phyloP scores from a whole-genome alignment of 164 flowering plant genomes.

The Stephania cephalantha region DNA sequence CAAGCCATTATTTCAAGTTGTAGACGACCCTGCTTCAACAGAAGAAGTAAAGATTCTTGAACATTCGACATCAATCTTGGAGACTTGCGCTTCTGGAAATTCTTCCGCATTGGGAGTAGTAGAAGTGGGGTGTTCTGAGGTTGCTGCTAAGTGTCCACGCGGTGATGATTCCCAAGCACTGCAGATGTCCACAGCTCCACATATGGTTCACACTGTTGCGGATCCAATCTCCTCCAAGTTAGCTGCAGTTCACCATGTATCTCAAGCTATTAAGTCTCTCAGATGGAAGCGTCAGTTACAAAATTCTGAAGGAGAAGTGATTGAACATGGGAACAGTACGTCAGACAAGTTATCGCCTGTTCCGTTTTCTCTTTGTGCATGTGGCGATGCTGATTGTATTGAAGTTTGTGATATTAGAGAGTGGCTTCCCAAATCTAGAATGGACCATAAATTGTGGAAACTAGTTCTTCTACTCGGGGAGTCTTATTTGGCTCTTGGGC shows the following conservation, averaged over 20 bases:
- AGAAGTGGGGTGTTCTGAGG: slow-evolving; percentile 18
- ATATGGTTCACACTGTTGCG: slow-evolving; percentile 41
- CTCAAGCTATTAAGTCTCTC: slow-evolving; percentile 93
- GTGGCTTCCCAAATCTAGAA: slow-evolving; percentile 84
- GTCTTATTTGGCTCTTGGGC: slow-evolving; percentile 92
- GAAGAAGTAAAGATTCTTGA: slow-evolving; percentile 18
- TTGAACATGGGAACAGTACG: slow-evolving; percentile 25
- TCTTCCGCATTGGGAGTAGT: slow-evolving; percentile 15
- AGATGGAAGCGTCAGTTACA: slow-evolving; percentile 83
- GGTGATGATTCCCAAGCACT: slow-evolving; percentile 28
- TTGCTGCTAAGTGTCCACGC: slow-evolving; percentile 10
- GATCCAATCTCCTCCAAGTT: slow-evolving; percentile 83
- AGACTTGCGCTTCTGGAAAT: slow-evolving; percentile 22
- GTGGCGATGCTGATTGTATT: slow-evolving; percentile 95
- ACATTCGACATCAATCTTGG: slow-evolving; percentile 26
- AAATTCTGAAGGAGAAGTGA: slow-evolving; percentile 33
- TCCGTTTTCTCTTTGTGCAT: slow-evolving; percentile 62
- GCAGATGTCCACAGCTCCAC: slow-evolving; percentile 26
- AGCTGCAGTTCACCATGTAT: slow-evolving; percentile 95
- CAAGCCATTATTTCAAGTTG: slow-evolving; percentile 16
- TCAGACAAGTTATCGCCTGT: slow-evolving; percentile 30
- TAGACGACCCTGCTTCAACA: slow-evolving; percentile 16
- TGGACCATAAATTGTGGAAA: slow-evolving; percentile 90
- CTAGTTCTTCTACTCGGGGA: slow-evolving; percentile 94
- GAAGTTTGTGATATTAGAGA: slow-evolving; percentile 93